A percentile compares a stretch with the other conserved stretches of the same genome.
These are phyloP conservation scores for Fusarium camptoceras DNA, from an alignment of 2,329 filamentous ascomycete species.

Conservation along the genomic window DNA sequence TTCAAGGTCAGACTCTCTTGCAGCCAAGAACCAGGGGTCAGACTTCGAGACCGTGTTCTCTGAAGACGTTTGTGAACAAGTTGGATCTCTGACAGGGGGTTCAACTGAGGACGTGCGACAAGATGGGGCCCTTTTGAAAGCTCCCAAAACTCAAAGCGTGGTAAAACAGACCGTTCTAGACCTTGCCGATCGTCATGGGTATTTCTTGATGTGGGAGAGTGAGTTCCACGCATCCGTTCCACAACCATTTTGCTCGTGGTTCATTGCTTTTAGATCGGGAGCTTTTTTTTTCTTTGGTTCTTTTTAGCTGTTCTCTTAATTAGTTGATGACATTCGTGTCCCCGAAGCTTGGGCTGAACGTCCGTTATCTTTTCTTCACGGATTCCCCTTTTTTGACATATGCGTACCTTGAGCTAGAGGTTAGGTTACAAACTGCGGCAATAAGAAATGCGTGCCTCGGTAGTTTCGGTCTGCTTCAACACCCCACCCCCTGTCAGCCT, in stretches of 20 bases:
- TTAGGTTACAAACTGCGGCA: neutral
- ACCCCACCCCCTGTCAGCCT: slow-evolving; percentile 1
- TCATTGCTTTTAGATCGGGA: slow-evolving; percentile 33
- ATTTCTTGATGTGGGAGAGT: slow-evolving; percentile 41
- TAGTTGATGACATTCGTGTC: neutral
- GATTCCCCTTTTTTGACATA: slow-evolving; percentile 12
- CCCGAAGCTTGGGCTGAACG: neutral
- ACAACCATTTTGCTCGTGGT: slow-evolving; percentile 25
- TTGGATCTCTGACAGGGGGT: slow-evolving; percentile 27
- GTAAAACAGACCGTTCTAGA: slow-evolving; percentile 45
- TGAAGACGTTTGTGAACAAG: slow-evolving; percentile 20
- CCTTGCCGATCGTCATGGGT: slow-evolving; percentile 42
- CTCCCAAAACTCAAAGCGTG: slow-evolving; percentile 15
- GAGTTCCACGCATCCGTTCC: slow-evolving; percentile 42
- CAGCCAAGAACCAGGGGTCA: slow-evolving; percentile 30
- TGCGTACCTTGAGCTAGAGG: slow-evolving; percentile 8
- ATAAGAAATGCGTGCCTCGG: slow-evolving; percentile 21
- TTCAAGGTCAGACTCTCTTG: slow-evolving; percentile 26
- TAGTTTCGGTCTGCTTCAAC: slow-evolving; percentile 9
- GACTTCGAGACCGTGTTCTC: slow-evolving; percentile 33
- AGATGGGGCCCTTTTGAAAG: slow-evolving; percentile 9
- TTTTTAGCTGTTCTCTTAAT: neutral
- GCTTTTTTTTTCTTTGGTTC: slow-evolving; percentile 19
- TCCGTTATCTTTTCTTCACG: neutral
- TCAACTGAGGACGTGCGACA: slow-evolving; percentile 1